Percentiles rank a stretch among this genome's conserved stretches.
phyloP scores from a whole-genome alignment of 2,329 filamentous ascomycete genomes.

The Polytolypa hystricis region DNA sequence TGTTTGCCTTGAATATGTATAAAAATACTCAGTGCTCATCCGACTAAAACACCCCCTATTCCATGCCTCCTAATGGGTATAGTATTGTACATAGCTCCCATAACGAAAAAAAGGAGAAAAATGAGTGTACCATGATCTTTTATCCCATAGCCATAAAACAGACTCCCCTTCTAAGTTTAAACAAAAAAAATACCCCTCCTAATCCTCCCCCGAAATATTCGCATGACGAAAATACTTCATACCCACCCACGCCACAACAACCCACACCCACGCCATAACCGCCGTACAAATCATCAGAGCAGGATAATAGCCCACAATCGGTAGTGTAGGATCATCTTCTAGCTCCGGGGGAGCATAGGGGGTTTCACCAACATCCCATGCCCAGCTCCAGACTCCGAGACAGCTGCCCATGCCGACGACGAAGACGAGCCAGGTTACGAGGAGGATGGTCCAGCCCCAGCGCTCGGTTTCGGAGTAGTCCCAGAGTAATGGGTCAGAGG shows the following conservation, averaged over 20 bases:
- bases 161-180: too few relatives aligned
- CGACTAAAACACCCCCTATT: too few relatives aligned
- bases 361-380: slow-evolving; percentile 95
- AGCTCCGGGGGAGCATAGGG: slow-evolving; percentile 91
- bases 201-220: slow-evolving; percentile 63
- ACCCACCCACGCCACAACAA: slow-evolving; percentile 90
- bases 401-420: slow-evolving; percentile 95
- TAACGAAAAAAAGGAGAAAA: too few relatives aligned
- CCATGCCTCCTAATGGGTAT: too few relatives aligned
- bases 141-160: too few relatives aligned
- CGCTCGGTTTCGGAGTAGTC: slow-evolving; percentile 92
- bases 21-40: too few relatives aligned
- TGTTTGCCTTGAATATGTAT: too few relatives aligned
- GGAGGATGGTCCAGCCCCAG: slow-evolving; percentile 93
- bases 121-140: too few relatives aligned
- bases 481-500: slow-evolving; percentile 49
- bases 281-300: slow-evolving; percentile 83
- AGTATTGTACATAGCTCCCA: too few relatives aligned
- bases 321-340: slow-evolving; percentile 86
- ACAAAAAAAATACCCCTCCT: neutral
- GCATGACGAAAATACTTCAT: slow-evolving; percentile 99
- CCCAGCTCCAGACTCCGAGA: slow-evolving; percentile 93
- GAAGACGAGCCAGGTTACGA: slow-evolving; percentile 90
- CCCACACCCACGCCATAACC: slow-evolving; percentile 99
- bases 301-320: slow-evolving; percentile 95